A percentile compares a stretch with the other conserved stretches of the same genome.
Conservation (phyloP, 2,329 filamentous ascomycete genomes). For the Penicillium paneum region DNA sequence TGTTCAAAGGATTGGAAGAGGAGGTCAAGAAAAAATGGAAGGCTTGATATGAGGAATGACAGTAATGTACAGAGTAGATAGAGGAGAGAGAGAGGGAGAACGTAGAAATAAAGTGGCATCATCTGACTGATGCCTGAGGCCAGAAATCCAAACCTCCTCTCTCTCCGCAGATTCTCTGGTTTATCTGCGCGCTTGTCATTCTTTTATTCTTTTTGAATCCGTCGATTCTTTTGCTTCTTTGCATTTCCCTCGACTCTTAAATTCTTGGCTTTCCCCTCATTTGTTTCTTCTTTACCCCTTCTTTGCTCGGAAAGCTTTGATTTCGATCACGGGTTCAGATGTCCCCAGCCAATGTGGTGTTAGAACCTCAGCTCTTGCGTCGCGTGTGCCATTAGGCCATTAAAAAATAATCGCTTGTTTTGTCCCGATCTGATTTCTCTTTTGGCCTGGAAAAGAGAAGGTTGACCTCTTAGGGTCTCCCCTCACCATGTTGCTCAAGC, state of each 20-base stretch:
- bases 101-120: not conserved
- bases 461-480: slow-evolving; percentile 2
- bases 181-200: slow-evolving; percentile 3
- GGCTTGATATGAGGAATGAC: not conserved
- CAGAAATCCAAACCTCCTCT: not conserved
- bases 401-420: not conserved
- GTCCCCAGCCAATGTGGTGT: not conserved
- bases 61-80: not conserved
- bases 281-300: not conserved
- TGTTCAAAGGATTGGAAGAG: not conserved
- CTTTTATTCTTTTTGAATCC: not conserved
- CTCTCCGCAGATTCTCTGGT: not conserved
- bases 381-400: not conserved
- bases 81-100: no score
- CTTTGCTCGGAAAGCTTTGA: not conserved
- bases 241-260: not conserved
- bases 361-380: not conserved
- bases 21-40: not conserved
- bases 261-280: slow-evolving; percentile 5
- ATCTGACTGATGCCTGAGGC: slow-evolving; percentile 11
- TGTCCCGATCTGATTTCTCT: not conserved
- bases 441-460: not conserved
- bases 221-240: not conserved
- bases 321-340: not conserved
- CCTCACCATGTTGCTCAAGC: slow-evolving; percentile 68